A percentile compares a stretch with the other conserved stretches of the same genome.
phyloP scores from a whole-genome alignment of 2,329 filamentous ascomycete species.

The Ilyonectria destructans region DNA sequence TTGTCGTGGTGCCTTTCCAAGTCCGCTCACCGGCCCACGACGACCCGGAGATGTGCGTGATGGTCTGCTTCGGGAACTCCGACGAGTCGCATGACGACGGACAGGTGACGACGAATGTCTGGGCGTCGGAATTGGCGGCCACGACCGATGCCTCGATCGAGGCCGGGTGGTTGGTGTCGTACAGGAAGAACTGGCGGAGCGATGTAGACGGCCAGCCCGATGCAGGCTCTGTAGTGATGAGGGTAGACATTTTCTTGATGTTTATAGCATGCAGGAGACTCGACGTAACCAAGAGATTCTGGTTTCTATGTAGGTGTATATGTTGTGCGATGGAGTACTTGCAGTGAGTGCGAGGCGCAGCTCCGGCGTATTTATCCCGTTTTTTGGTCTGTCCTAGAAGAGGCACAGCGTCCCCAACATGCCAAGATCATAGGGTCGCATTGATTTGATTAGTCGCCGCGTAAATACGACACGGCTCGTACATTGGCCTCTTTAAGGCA shows the following conservation, averaged over 20 bases:
- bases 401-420: neutral
- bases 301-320: neutral
- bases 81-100: conserved; percentile 34
- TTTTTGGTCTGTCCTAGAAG: neutral
- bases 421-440: conserved; percentile 1
- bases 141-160: conserved; percentile 31
- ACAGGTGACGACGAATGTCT: conserved; percentile 37
- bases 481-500: neutral
- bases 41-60: conserved; percentile 31
- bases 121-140: neutral
- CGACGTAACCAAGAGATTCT: neutral
- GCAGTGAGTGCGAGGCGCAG: neutral
- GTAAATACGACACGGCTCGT: neutral
- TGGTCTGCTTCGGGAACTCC: conserved; percentile 37
- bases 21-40: conserved; percentile 36
- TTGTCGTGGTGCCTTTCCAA: conserved; percentile 32
- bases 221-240: conserved; percentile 17
- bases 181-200: conserved; percentile 33
- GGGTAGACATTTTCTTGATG: neutral
- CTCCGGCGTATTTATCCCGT: neutral
- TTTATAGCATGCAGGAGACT: neutral
- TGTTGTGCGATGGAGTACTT: conserved; percentile 1
- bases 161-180: conserved; percentile 35
- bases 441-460: neutral
- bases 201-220: conserved; percentile 30